Evolutionary conservation across 805 yeast species (phyloP).

Genomic region (Candida ovalis): DNA sequence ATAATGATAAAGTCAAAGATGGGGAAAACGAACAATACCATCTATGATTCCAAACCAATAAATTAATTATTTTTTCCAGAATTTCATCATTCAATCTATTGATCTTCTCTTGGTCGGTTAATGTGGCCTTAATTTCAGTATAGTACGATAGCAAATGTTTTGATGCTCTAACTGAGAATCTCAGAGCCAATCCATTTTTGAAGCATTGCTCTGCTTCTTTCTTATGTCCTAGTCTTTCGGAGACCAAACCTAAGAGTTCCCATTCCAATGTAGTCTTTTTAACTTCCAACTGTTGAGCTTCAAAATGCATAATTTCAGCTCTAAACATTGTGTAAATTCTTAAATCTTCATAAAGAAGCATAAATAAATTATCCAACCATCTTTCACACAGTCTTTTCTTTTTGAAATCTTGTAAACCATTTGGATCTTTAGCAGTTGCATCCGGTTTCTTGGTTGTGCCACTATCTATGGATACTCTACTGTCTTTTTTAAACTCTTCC

Average conservation of each 20-base stretch:
- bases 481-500: conserved; percentile 49
- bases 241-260: conserved; percentile 87
- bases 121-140: conserved; percentile 41
- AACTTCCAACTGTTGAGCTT: conserved; percentile 79
- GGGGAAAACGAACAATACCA: conserved; percentile 95
- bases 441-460: conserved; percentile 6
- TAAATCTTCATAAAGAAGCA: conserved; percentile 69
- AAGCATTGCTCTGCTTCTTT: conserved; percentile 89
- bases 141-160: conserved; percentile 69
- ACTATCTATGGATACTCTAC: conserved; percentile 12
- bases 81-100: conserved; percentile 49
- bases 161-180: conserved; percentile 81
- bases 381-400: conserved; percentile 67
- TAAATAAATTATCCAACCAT: conserved; percentile 69
- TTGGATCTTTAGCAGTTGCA: neutral
- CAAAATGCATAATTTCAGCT: conserved; percentile 84
- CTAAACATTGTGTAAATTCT: conserved; percentile 89
- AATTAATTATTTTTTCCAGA: conserved; percentile 65
- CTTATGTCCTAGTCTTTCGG: conserved; percentile 77
- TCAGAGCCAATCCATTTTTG: conserved; percentile 59
- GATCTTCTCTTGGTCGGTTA: conserved; percentile 30
- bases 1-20: conserved; percentile 50
- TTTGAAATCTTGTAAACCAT: conserved; percentile 41
- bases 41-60: conserved; percentile 96
- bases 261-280: conserved; percentile 81